phyloP scores from a whole-genome alignment of 257 asterid genomes.

The Henckelia pumila region DNA sequence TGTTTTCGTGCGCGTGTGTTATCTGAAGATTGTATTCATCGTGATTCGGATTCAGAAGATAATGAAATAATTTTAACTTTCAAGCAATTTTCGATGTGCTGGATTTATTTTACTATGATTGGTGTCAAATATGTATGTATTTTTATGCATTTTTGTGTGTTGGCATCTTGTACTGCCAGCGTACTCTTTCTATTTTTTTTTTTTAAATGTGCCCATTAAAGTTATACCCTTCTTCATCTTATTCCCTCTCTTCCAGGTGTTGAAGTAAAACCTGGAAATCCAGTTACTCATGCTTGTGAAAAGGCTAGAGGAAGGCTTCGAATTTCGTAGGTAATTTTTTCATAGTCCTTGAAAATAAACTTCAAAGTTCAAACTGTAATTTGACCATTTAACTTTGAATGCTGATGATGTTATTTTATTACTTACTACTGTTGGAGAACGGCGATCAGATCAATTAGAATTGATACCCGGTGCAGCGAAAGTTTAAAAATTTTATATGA shows the following conservation, averaged over 20 bases:
- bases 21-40: too few relatives aligned
- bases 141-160: neutral
- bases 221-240: neutral
- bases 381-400: conserved; percentile 1
- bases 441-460: too few relatives aligned
- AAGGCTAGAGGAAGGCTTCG: conserved; percentile 63
- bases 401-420: neutral
- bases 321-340: conserved; percentile 62
- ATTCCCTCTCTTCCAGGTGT: conserved; percentile 44
- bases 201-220: neutral
- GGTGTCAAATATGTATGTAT: neutral
- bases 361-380: neutral
- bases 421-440: too few relatives aligned
- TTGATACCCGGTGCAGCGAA: too few relatives aligned
- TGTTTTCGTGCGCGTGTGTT: neutral
- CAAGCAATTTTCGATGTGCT: too few relatives aligned
- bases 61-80: too few relatives aligned
- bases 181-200: too few relatives aligned
- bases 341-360: neutral
- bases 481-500: too few relatives aligned
- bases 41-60: too few relatives aligned
- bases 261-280: conserved; percentile 69
- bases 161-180: neutral
- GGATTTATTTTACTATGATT: too few relatives aligned
- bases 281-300: conserved; percentile 54